Conservation (phyloP, 129 eudicot species). For the sunflower (Helianthus annuus) region HanXRQr2.0-SUNRISE NC_035435.2:114447364-114447863, state of each 20-base stretch:
- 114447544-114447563: background rate
- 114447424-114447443: background rate
- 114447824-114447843: background rate
- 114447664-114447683: background rate
- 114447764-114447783: background rate
- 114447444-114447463: slow-evolving; percentile 10
- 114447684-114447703: background rate
- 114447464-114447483: slow-evolving; percentile 4
- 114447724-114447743: background rate
- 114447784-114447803: background rate
- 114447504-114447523: background rate
- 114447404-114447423: background rate
- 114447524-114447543: background rate
- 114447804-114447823: background rate
- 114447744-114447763: background rate
- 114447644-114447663: background rate
- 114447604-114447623: background rate
- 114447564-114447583: background rate
- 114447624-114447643: background rate
- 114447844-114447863: slow-evolving; percentile 21
- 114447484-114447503: background rate
- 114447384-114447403: background rate
- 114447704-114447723: background rate
- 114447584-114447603: background rate
- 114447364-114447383: background rate